These are phyloP conservation scores for Ceratonia siliqua DNA, from an alignment of 306 rosid species.

Conservation along the genomic window DNA sequence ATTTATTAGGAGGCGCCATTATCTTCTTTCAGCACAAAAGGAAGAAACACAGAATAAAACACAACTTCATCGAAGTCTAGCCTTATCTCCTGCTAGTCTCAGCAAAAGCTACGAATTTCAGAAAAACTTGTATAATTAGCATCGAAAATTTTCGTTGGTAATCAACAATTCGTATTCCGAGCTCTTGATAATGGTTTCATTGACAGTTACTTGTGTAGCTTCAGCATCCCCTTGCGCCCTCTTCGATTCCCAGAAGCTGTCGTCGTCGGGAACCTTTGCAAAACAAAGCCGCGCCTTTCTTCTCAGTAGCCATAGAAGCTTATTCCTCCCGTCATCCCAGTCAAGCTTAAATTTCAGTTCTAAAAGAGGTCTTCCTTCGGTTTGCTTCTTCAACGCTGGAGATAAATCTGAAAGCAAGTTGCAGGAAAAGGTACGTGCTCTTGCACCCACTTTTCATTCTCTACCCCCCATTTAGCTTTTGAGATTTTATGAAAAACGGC, in stretches of 20 bases:
- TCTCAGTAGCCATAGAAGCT: conserved; percentile 33
- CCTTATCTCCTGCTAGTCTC: conserved; percentile 22
- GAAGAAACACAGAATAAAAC: neutral
- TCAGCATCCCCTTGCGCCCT: conserved; percentile 31
- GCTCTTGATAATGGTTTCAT: conserved; percentile 28
- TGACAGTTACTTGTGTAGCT: conserved; percentile 32
- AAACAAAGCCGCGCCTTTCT: conserved; percentile 43
- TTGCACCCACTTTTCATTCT: neutral
- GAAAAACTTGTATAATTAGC: neutral
- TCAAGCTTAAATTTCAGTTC: conserved; percentile 9
- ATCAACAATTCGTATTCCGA: neutral
- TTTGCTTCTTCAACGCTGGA: conserved; percentile 59
- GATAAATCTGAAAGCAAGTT: conserved; percentile 49
- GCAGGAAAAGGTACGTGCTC: conserved; percentile 48
- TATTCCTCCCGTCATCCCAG: conserved; percentile 10
- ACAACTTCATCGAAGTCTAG: neutral
- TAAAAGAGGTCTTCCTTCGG: conserved; percentile 31
- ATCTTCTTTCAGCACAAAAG: neutral
- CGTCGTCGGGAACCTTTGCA: conserved; percentile 30
- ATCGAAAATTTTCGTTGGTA: neutral
- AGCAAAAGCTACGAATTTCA: neutral
- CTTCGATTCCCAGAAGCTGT: conserved; percentile 41
- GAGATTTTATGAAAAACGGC: neutral
- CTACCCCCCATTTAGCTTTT: neutral
- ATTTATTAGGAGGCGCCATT: too few relatives aligned